Base-by-base conservation (phyloP, 768 basidiomycete species). In the Pulveroboletus sp. region DNA sequence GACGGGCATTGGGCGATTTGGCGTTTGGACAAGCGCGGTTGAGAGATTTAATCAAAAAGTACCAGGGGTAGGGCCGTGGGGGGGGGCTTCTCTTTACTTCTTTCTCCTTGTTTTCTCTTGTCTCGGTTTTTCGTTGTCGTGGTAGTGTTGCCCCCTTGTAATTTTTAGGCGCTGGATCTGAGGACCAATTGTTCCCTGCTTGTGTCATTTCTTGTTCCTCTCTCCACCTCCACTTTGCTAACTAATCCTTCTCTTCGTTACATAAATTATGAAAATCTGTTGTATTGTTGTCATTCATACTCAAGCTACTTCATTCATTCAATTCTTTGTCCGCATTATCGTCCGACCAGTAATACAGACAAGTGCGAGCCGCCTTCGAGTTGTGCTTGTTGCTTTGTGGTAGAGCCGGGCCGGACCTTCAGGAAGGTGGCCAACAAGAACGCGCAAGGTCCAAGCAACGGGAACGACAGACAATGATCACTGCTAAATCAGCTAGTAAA, bases 1-100 rank as follows among this genome's bases (percentile, higher is more conserved):
- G 55, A n/a, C 47, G 62, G 32, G 51, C 57, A 16, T 50, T 57
- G 31, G 69, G 70, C 2, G 84, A 86, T 34, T 64, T 85, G 49
- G 84, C 80, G 10, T 89, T 90, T 69, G 88, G 88, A 13, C 84
- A 90, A 66, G 87, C 87, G 13, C 73, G 84, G 51, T 67, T 90
- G 56, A 72, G 86, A 47, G 87, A 90, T 67, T 70, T 90, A 52
- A 90, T 90, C 63, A 85, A 82, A 78, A 86, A 88, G 59, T 91
- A 90, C 62, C 88, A 91, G 67, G 72, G 73, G 27, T 66, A 55
- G 32, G 12, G 20, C 31, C 20, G 8, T 33, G 21, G 33, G 20
- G 24, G 52, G 31, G 13, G 23, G 25, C 6, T 20, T 20, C 20
- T 2, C 36, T 17, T 27, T 20, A 21, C 6, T 24, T 19, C 11